A percentile compares a stretch with the other conserved stretches of the same genome.
Evolutionary conservation across 768 basidiomycete genomes (phyloP).

Genomic region (Panaeolus cyanescens): DNA sequence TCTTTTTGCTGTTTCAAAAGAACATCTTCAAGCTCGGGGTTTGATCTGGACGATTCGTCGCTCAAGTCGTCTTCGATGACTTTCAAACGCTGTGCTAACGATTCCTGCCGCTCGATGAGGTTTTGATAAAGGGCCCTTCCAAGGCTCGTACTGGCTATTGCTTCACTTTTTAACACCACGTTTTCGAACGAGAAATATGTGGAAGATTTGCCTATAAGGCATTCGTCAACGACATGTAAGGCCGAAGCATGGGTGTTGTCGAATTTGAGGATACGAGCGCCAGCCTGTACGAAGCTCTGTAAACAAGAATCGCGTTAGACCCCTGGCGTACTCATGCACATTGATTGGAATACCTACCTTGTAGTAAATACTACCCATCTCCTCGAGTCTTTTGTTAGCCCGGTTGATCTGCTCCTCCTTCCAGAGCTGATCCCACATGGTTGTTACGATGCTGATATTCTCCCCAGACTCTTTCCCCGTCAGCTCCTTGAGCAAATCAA

Average conservation of each 20-base stretch:
- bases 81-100: neutral
- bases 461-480: neutral
- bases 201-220: too few species aligned
- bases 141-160: too few species aligned
- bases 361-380: neutral
- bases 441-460: neutral
- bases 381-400: neutral
- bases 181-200: too few species aligned
- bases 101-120: neutral
- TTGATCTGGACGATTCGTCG: neutral
- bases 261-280: neutral
- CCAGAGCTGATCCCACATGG: neutral
- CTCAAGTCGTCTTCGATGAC: neutral
- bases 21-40: neutral
- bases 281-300: neutral
- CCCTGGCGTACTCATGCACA: too few species aligned
- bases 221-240: neutral
- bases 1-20: neutral
- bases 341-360: too few species aligned
- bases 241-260: neutral
- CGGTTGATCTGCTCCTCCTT: neutral
- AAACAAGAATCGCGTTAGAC: too few species aligned
- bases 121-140: too few species aligned
- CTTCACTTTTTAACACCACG: too few species aligned
- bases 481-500: neutral